phyloP scores from a whole-genome alignment of 2,329 filamentous ascomycete genomes.

The Periconia sp. region DNA sequence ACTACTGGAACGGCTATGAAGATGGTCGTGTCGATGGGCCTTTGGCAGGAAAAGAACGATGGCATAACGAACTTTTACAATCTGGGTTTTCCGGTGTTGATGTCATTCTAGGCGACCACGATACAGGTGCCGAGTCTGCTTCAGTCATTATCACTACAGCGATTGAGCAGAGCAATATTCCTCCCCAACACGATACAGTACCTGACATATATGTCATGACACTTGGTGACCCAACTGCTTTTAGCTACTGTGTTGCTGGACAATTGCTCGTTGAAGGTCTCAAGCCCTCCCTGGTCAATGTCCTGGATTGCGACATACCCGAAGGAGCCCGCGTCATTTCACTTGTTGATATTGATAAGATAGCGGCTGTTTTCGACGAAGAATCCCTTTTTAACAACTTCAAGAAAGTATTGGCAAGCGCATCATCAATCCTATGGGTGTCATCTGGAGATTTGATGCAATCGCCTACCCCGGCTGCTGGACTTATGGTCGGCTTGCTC shows the following conservation, averaged over 20 bases:
- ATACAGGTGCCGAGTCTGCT: background rate
- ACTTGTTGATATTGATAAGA: background rate
- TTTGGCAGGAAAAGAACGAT: slow-evolving; percentile 29
- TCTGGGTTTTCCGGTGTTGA: slow-evolving; percentile 44
- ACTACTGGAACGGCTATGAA: slow-evolving; percentile 15
- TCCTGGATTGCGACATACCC: background rate
- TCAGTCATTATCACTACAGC: background rate
- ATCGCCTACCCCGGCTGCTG: slow-evolving; percentile 4
- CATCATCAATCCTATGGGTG: background rate
- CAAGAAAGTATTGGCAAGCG: background rate
- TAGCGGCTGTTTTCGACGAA: background rate
- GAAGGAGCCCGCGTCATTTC: background rate
- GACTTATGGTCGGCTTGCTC: slow-evolving; percentile 14
- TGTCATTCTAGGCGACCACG: slow-evolving; percentile 18
- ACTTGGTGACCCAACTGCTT: background rate
- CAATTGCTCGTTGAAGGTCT: background rate
- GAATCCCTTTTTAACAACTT: background rate
- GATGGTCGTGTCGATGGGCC: slow-evolving; percentile 16
- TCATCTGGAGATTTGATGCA: background rate
- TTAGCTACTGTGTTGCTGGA: background rate
- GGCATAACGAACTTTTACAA: slow-evolving; percentile 38
- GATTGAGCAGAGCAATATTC: background rate
- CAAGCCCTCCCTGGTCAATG: background rate
- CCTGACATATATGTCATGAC: background rate
- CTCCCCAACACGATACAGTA: background rate